These are phyloP conservation scores for Malassezia psittaci DNA, from an alignment of 1,284 basidiomycete genomes.

Conservation along the genomic window DNA sequence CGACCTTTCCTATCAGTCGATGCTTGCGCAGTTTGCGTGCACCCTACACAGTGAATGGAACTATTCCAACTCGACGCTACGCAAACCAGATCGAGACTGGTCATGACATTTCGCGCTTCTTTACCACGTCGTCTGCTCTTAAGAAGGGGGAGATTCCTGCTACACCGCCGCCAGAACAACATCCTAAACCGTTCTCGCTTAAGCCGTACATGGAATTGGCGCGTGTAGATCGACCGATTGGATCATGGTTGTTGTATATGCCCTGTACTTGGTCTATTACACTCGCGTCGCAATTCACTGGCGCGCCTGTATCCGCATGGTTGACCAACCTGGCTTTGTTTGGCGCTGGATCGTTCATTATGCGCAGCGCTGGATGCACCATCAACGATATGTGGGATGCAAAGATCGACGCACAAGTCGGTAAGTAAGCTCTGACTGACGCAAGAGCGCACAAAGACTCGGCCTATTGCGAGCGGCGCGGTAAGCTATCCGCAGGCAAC, in stretches of 20 bases:
- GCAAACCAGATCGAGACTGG: no score
- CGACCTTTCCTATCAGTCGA: no score
- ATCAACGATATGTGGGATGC: constrained; percentile 99
- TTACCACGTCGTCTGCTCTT: background rate
- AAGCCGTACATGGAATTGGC: constrained; percentile 73
- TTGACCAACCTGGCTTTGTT: constrained; percentile 59
- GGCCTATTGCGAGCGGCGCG: constrained; percentile 71
- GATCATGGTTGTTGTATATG: constrained; percentile 78
- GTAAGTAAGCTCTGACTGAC: constrained; percentile 53
- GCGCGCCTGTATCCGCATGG: constrained; percentile 22
- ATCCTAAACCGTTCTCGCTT: constrained; percentile 10
- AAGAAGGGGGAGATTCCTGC: background rate
- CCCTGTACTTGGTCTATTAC: constrained; percentile 57
- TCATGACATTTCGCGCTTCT: background rate
- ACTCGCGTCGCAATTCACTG: constrained; percentile 34
- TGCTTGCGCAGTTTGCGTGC: no score
- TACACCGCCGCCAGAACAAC: background rate
- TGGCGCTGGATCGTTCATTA: constrained; percentile 78
- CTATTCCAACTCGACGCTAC: no score
- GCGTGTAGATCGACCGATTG: constrained; percentile 89
- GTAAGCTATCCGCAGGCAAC: constrained; percentile 68
- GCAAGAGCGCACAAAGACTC: constrained; percentile 57
- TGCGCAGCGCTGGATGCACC: constrained; percentile 96
- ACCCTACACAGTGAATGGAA: no score
- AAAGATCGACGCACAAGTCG: constrained; percentile 79